phyloP scores from a whole-genome alignment of 2,329 filamentous ascomycete species.

The Fusarium sp. region DNA sequence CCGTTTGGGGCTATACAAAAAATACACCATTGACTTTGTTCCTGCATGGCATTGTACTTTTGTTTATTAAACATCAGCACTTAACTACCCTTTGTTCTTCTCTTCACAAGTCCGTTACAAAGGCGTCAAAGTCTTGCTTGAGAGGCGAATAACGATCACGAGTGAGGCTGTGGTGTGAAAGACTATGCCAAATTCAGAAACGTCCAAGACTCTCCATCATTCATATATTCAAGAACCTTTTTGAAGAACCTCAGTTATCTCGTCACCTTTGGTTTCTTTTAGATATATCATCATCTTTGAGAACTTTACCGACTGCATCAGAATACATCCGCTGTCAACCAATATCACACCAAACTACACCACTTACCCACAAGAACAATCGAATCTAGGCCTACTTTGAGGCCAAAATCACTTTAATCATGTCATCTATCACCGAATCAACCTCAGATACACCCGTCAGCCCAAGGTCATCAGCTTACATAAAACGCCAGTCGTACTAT shows the following conservation, averaged over 20 bases:
- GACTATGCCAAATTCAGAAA: constrained; percentile 28
- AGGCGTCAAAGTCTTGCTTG: not conserved
- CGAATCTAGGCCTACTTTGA: not conserved
- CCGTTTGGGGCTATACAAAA: constrained; percentile 13
- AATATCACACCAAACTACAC: not conserved
- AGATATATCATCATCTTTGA: not conserved
- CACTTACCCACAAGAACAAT: not conserved
- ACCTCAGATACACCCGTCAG: constrained; percentile 12
- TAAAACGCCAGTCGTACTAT: constrained; percentile 30
- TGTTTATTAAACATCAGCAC: not conserved
- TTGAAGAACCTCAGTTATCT: not conserved
- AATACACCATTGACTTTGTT: constrained; percentile 3
- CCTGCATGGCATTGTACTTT: constrained; percentile 21
- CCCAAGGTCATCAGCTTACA: constrained; percentile 22
- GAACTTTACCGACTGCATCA: not conserved
- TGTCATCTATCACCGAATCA: constrained; percentile 18
- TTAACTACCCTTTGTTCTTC: not conserved
- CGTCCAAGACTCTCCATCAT: not conserved
- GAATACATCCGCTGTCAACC: not conserved
- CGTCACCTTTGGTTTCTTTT: not conserved
- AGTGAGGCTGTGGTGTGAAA: constrained; percentile 2
- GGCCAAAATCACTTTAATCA: not conserved
- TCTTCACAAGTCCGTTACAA: not conserved
- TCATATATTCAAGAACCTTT: constrained; percentile 4
- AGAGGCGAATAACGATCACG: not conserved